phyloP scores from a whole-genome alignment of 306 rosid genomes.

The Casuarina glauca region DNA sequence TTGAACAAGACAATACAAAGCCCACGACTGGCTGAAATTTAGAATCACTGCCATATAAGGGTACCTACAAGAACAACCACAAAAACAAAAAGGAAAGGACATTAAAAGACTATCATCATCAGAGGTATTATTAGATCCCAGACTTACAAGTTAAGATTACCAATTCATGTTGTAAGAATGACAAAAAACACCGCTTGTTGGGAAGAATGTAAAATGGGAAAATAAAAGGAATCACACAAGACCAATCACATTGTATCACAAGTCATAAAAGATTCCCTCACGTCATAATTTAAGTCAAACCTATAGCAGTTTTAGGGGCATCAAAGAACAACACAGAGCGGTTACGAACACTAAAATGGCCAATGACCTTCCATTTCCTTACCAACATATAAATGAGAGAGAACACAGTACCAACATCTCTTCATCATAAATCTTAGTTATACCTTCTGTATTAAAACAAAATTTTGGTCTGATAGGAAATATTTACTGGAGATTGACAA shows the following conservation, averaged over 20 bases:
- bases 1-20: slow-evolving; percentile 95
- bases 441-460: not conserved
- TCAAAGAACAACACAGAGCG: not conserved
- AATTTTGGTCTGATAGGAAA: not conserved
- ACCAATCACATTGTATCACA: not conserved
- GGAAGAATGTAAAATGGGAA: slow-evolving; percentile 9
- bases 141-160: slow-evolving; percentile 7
- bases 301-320: not conserved
- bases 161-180: slow-evolving; percentile 1
- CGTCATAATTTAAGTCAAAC: not conserved
- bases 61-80: slow-evolving; percentile 64
- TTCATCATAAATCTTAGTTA: not conserved
- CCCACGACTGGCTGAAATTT: slow-evolving; percentile 99
- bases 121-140: slow-evolving; percentile 27
- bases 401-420: not conserved
- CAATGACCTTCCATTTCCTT: not conserved
- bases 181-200: not conserved
- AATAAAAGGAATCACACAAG: not conserved
- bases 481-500: not conserved
- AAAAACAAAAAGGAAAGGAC: not conserved
- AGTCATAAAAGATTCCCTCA: not conserved
- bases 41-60: slow-evolving; percentile 89
- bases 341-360: not conserved
- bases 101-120: slow-evolving; percentile 28
- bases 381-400: not conserved